A percentile compares a stretch with the other conserved stretches of the same genome.
These are phyloP conservation scores for Erigeron philadelphicus DNA, from an alignment of 140 eudicot genomes.

Conservation along the genomic window DNA sequence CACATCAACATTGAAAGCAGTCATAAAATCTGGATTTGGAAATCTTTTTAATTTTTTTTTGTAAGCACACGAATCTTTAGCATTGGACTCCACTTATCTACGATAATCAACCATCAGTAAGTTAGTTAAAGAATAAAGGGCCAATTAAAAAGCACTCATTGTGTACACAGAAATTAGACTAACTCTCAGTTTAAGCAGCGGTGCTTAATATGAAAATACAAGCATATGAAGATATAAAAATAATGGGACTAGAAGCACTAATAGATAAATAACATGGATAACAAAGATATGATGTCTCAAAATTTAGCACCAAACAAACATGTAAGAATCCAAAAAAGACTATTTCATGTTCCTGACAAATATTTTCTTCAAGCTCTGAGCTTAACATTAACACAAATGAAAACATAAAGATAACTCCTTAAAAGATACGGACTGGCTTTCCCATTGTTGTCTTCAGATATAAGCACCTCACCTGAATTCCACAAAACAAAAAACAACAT, in stretches of 20 bases:
- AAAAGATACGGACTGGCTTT: conserved; percentile 63
- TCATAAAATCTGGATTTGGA: too few relatives aligned
- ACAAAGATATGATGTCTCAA: conserved; percentile 8
- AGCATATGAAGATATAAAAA: too few relatives aligned
- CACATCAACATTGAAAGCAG: too few relatives aligned
- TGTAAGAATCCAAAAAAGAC: conserved; percentile 24
- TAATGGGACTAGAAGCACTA: not conserved
- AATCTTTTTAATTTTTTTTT: too few relatives aligned
- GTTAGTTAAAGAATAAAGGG: not conserved
- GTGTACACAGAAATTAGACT: not conserved
- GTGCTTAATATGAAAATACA: not conserved
- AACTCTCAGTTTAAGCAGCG: not conserved
- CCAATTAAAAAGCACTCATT: not conserved
- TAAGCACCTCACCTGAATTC: conserved; percentile 69
- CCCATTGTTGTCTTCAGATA: conserved; percentile 88
- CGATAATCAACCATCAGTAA: not conserved
- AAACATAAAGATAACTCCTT: conserved; percentile 27
- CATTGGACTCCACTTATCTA: too few relatives aligned
- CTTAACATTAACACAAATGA: conserved; percentile 21
- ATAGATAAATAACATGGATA: not conserved
- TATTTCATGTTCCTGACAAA: conserved; percentile 11
- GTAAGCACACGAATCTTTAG: too few relatives aligned
- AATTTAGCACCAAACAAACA: conserved; percentile 23
- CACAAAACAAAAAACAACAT: not conserved
- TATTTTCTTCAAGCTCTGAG: conserved; percentile 12